Base-by-base conservation (phyloP, 2,329 filamentous ascomycete genomes). In the Fusarium piperis region DNA sequence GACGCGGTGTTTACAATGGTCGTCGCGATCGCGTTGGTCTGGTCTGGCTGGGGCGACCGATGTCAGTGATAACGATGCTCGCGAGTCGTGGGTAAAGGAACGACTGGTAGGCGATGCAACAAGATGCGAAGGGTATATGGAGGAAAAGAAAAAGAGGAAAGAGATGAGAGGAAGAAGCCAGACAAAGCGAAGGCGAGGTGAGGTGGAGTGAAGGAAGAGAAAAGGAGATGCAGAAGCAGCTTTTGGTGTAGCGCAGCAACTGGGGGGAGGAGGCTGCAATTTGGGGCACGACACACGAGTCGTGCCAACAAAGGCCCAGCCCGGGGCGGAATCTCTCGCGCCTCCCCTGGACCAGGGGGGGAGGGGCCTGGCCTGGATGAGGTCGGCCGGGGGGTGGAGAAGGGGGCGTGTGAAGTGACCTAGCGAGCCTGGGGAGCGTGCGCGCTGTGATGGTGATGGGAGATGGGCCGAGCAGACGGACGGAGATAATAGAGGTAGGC, bases 241-340 rank as follows among this genome's bases (percentile, higher is more conserved):
- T 75, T 76, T 75, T 72, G 74, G 74, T 68, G 74, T 76, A 75
- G 75, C 67, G 74, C 61, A 69, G 68, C 63, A 70, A 68, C 70
- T 75, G 72, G 75, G 73, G 73, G 61, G 68, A 62, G 67, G 72
- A 75, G 67, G 74, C 74, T 76, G 75, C 74, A 77, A 77, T 77
- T 77, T 77, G 75, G 64, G 72, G 68, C 75, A 76, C 70, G 74
- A 77, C 75, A 76, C 75, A 77, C 75, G 75, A 77, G 75, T 77
- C 75, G 75, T 77, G 75, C 75, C 70, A 72, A 70, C 71, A 74
- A 75, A 77, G 76, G 75, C 64, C 69, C 72, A 76, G 73, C 69
- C 73, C 74, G 70, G 73, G 72, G 68, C 74, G 75, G 75, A 77
- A 76, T 76, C 75, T 72, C 72, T 77, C 72, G 73, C 73, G 70